These are phyloP conservation scores for Diaporthe longicolla DNA, from an alignment of 2,329 filamentous ascomycete genomes.

Conservation along the genomic window DNA sequence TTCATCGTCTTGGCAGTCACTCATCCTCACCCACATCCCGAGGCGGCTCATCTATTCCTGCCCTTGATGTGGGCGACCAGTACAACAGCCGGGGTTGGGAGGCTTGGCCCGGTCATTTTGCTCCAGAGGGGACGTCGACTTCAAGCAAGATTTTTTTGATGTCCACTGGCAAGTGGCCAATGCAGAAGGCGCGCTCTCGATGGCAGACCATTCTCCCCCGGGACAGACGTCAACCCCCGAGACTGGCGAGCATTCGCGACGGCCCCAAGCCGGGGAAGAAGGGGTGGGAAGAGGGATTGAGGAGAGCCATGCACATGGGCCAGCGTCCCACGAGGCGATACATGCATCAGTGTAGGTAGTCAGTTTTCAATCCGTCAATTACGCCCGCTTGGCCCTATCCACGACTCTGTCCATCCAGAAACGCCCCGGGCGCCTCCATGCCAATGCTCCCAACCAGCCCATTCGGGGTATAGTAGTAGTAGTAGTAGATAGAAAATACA, in stretches of 20 bases:
- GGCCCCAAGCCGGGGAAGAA: background rate
- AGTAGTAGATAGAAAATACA: background rate
- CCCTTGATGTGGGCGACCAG: background rate
- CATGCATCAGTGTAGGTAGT: background rate
- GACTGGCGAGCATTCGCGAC: background rate
- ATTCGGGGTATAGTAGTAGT: constrained; percentile 10
- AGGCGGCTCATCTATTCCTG: background rate
- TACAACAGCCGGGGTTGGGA: background rate
- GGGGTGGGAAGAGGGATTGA: background rate
- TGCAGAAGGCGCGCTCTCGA: background rate
- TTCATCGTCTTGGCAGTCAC: background rate
- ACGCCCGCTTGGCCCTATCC: constrained; percentile 23
- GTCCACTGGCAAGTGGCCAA: background rate
- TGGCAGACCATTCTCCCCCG: background rate
- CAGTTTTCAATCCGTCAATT: constrained; percentile 15
- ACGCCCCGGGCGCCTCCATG: background rate
- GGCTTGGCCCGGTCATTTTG: background rate
- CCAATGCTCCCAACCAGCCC: background rate
- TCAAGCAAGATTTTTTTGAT: background rate
- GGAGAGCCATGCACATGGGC: background rate
- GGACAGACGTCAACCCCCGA: too few species aligned
- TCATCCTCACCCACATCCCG: constrained; percentile 7
- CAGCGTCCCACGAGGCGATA: background rate
- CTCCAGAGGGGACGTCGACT: background rate
- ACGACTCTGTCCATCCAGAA: background rate